Percentiles rank a stretch among this genome's conserved stretches.
Conservation (phyloP, 768 basidiomycete genomes). For the Astraeus odoratus region DNA sequence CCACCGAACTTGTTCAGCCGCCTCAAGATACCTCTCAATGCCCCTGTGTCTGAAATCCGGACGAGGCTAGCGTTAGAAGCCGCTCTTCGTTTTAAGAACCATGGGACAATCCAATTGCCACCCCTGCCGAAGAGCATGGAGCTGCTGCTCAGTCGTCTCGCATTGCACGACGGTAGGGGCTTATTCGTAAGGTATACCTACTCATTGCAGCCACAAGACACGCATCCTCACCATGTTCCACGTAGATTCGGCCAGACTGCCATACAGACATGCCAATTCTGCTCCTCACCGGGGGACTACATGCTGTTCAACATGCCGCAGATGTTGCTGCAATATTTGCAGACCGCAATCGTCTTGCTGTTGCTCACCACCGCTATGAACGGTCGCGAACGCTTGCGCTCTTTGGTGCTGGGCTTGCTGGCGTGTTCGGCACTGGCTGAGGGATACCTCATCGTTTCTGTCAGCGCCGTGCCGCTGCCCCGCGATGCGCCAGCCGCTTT, state of each 20-base stretch:
- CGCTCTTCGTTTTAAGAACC: constrained; percentile 30
- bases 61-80: constrained; percentile 37
- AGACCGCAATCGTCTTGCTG: constrained; percentile 43
- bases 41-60: constrained; percentile 46
- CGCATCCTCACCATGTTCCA: constrained; percentile 1
- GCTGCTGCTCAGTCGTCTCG: constrained; percentile 46
- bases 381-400: constrained; percentile 38
- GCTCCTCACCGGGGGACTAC: constrained; percentile 54
- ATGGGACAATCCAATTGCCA: neutral
- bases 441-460: constrained; percentile 44
- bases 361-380: constrained; percentile 36
- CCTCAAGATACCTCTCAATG: constrained; percentile 48
- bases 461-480: constrained; percentile 40
- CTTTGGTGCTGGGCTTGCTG: constrained; percentile 40
- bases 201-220: neutral
- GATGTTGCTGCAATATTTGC: constrained; percentile 52
- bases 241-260: constrained; percentile 63
- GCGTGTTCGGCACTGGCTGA: constrained; percentile 46
- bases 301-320: constrained; percentile 50
- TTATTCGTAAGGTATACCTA: constrained; percentile 51
- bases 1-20: constrained; percentile 59
- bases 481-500: constrained; percentile 30
- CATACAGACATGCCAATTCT: constrained; percentile 59
- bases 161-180: constrained; percentile 49
- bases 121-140: constrained; percentile 42